Evolutionary conservation across 148 eudicot species (phyloP).

Genomic region (Fagopyrum esculentum): DNA sequence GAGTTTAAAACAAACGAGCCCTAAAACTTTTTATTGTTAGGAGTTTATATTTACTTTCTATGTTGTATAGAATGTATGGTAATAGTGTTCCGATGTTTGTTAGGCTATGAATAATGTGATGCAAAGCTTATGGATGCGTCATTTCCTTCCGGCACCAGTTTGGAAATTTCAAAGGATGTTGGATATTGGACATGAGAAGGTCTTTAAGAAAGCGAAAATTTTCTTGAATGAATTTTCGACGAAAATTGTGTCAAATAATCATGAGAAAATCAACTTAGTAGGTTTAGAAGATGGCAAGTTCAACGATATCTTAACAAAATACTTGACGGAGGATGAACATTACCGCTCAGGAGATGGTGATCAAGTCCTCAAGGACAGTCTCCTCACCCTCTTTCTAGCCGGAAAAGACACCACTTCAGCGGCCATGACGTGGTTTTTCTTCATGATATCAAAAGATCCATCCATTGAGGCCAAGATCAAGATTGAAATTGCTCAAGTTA

Average conservation of each 20-base stretch:
- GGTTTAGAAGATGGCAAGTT: neutral
- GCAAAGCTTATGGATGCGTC: conserved; percentile 20
- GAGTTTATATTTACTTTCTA: no score
- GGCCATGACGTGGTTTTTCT: conserved; percentile 27
- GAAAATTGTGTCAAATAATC: no score
- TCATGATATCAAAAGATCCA: conserved; percentile 20
- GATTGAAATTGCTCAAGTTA: neutral
- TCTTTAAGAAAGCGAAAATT: neutral
- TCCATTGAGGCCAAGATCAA: conserved; percentile 9
- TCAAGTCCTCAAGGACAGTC: conserved; percentile 9
- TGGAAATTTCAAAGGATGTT: conserved; percentile 27
- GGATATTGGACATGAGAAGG: conserved; percentile 22
- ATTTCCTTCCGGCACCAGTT: conserved; percentile 18
- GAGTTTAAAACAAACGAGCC: no score
- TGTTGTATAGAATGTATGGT: no score
- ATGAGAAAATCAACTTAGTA: no score
- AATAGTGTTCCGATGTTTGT: no score
- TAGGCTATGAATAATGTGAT: no score
- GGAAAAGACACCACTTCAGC: conserved; percentile 24
- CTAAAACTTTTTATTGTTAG: no score
- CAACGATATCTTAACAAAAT: conserved; percentile 18
- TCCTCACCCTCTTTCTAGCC: conserved; percentile 19
- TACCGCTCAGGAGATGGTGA: neutral
- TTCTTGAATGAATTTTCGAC: no score
- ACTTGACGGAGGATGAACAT: conserved; percentile 10